These are phyloP conservation scores for Trifolium subterraneum DNA, from an alignment of 306 rosid genomes.

Conservation along the genomic window DNA sequence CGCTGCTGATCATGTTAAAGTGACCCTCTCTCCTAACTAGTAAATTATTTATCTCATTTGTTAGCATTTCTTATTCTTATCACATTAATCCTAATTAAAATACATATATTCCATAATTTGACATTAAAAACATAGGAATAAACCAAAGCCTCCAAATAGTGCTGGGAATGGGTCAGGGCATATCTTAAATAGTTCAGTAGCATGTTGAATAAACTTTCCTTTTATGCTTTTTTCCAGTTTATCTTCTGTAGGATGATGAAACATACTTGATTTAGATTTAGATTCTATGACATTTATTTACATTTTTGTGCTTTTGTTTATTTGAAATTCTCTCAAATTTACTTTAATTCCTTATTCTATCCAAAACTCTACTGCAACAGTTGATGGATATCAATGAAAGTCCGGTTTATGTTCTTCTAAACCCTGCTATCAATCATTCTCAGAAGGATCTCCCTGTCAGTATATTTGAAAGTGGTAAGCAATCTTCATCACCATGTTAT, in stretches of 20 bases:
- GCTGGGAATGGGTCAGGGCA: not conserved
- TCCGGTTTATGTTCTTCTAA: slow-evolving; percentile 92
- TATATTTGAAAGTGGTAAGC: slow-evolving; percentile 86
- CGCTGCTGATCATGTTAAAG: too few relatives aligned
- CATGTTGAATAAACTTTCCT: slow-evolving; percentile 10
- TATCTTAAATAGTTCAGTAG: not conserved
- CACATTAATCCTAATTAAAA: not conserved
- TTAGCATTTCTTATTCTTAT: too few relatives aligned
- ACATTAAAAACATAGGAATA: not conserved
- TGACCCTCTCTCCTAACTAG: too few relatives aligned
- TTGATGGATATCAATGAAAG: slow-evolving; percentile 96
- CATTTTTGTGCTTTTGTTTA: slow-evolving; percentile 20
- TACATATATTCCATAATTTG: not conserved
- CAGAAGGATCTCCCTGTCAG: slow-evolving; percentile 95
- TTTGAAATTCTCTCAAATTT: slow-evolving; percentile 33
- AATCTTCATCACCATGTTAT: slow-evolving; percentile 28
- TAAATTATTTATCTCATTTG: too few relatives aligned
- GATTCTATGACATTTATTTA: not conserved
- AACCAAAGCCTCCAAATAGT: not conserved
- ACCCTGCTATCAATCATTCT: slow-evolving; percentile 83
- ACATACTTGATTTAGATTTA: not conserved
- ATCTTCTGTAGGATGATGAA: not conserved
- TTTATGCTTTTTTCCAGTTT: not conserved
- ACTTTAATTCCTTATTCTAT: slow-evolving; percentile 36
- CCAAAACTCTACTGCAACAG: slow-evolving; percentile 53